These are phyloP conservation scores for Clausena lansium DNA, from an alignment of 345 rosid genomes.

Conservation along the genomic window DNA sequence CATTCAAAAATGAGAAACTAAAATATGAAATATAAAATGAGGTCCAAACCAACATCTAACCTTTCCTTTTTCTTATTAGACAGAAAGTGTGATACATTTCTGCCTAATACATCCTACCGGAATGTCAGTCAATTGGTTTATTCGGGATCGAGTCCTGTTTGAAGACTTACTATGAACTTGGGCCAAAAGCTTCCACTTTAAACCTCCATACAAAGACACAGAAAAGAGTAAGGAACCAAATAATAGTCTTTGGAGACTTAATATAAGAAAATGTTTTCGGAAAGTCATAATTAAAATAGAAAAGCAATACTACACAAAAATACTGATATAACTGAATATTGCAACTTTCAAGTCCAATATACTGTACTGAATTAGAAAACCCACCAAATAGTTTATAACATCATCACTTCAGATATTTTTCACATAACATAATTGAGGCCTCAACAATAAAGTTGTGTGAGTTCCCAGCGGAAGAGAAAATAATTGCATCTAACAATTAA, in stretches of 20 bases:
- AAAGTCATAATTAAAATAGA: neutral
- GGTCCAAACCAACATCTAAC: neutral
- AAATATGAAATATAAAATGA: no score
- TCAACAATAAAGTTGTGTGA: neutral
- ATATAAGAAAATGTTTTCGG: neutral
- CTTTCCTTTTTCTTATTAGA: neutral
- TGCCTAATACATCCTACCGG: no score
- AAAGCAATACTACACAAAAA: neutral
- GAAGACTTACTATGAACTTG: neutral
- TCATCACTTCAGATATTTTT: conserved; percentile 3
- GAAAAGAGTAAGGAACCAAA: neutral
- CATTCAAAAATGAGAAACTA: no score
- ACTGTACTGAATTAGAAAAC: neutral
- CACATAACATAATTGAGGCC: neutral
- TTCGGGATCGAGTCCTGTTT: neutral
- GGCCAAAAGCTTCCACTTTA: neutral
- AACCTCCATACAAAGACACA: neutral
- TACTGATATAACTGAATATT: neutral
- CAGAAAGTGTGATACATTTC: no score
- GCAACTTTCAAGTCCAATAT: neutral
- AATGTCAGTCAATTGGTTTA: neutral
- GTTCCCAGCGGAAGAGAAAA: neutral
- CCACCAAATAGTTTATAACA: neutral
- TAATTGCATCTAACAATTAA: conserved; percentile 6
- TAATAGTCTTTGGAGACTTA: neutral